phyloP scores from a whole-genome alignment of 192 early-diverging fungal species.

The Backusella sp. region DNA sequence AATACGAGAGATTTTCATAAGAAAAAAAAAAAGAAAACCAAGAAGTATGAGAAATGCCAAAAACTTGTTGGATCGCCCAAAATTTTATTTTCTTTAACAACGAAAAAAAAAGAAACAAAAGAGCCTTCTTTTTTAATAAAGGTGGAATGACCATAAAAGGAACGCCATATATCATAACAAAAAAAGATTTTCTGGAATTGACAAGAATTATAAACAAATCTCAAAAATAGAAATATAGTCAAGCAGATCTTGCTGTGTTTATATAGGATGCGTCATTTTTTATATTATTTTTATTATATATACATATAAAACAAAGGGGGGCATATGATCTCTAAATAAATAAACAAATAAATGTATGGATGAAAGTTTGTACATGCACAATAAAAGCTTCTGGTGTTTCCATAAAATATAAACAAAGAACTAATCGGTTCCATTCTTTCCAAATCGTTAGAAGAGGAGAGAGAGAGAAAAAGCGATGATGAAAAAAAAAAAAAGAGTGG shows the following conservation, averaged over 20 bases:
- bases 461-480: not conserved
- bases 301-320: not conserved
- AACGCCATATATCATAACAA: not conserved
- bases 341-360: not conserved
- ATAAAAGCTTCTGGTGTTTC: constrained; percentile 3
- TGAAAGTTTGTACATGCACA: constrained; percentile 8
- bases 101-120: not conserved
- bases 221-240: not conserved
- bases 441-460: not conserved
- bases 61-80: not conserved
- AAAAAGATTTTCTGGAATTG: constrained; percentile 11
- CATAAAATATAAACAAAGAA: constrained; percentile 8
- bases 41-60: not conserved
- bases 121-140: not conserved
- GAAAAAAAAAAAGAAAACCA: not conserved
- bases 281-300: not conserved
- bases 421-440: not conserved
- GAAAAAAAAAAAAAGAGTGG: not conserved
- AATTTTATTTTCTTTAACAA: not conserved
- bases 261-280: not conserved
- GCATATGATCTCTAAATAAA: constrained; percentile 9
- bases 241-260: not conserved
- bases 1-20: too few species aligned
- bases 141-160: not conserved
- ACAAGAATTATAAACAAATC: constrained; percentile 5